Base-by-base conservation (phyloP, 78 protist species). In the Pigoraptor vietnamica region DNA sequence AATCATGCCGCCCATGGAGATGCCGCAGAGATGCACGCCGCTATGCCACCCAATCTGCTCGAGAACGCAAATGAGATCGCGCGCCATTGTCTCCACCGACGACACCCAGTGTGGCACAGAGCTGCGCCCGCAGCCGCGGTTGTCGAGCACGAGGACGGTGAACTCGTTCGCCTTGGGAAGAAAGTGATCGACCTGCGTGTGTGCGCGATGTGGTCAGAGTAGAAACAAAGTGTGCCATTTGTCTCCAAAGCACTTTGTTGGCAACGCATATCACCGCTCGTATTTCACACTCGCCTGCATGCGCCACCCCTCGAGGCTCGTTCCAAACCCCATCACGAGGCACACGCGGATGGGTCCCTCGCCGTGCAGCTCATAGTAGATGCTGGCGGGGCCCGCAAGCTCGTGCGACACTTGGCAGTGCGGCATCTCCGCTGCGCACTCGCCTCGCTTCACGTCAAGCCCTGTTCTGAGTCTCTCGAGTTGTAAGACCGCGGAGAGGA, bases 1-100 rank as follows among this genome's bases (percentile, higher is more conserved):
- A 34, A 83, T 83, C 88, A 83, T 83, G 2, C 88, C 88, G 6
- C 88, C 88, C 88, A 83, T 83, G 39, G 88, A 83, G 39, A 83
- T 35, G 88, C 88, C 88, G 39, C 9, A 19, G 88, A 83, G 39
- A 24, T 83, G 35, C n/a, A 35, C 38, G 39, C 25, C 39, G 24
- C 37, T 24, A 37, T 32, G 38, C 88, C 88, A 83, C 39, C 38
- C 39, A 24, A 83, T 1, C 34, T 83, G 88, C 1, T 83, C 38
- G n/a, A 83, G 88, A 6, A 83, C 34, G 34, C 24, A 9, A 29
- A 83, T 34, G n/a, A 24, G 23, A 37, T 83, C 88, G 39, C 25
- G 35, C 23, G 88, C 88, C 88, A 83, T 83, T 9, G 25, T 32
- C 88, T 29, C 6, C 37, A 24, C 33, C 38, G 88, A 23, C 34